Percentiles rank a stretch among this genome's conserved stretches.
Conservation (phyloP, 1,284 basidiomycete genomes). For the Ceratorhiza oryzae-sativae region DNA sequence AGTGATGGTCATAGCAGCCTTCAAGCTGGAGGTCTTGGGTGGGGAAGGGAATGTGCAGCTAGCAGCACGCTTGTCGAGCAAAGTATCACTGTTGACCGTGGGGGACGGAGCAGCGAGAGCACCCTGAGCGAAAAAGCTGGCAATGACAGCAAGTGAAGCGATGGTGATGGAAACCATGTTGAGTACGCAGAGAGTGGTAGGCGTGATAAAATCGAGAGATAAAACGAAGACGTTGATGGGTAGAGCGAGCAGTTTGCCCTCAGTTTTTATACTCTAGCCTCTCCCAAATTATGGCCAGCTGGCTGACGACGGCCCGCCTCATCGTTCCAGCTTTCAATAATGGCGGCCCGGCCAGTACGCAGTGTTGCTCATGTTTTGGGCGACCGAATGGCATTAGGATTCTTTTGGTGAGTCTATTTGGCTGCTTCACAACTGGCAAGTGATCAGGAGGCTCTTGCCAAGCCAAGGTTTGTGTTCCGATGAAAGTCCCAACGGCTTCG, state of each 20-base stretch:
- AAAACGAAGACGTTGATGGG: conserved; percentile 5
- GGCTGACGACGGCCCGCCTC: conserved; percentile 8
- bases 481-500: neutral
- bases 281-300: neutral
- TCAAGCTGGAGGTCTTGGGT: conserved; percentile 53
- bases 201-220: neutral
- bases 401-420: neutral
- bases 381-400: neutral
- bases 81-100: neutral
- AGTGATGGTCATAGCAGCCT: conserved; percentile 51
- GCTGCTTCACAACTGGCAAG: neutral
- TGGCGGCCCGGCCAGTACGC: conserved; percentile 3
- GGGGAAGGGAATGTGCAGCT: conserved; percentile 52
- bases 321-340: neutral
- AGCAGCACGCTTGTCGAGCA: conserved; percentile 27
- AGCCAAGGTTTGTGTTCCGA: neutral
- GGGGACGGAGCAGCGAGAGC: conserved; percentile 27
- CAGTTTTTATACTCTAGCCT: neutral
- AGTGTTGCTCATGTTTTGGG: neutral
- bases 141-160: conserved; percentile 13
- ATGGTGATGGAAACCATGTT: conserved; percentile 24
- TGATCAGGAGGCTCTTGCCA: neutral
- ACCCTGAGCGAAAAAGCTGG: conserved; percentile 17
- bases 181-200: neutral
- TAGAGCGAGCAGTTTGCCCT: neutral